Percentiles rank a stretch among this genome's conserved stretches.
Evolutionary conservation across 2,329 filamentous ascomycete genomes (phyloP).

Genomic region (Fusarium sp.): DNA sequence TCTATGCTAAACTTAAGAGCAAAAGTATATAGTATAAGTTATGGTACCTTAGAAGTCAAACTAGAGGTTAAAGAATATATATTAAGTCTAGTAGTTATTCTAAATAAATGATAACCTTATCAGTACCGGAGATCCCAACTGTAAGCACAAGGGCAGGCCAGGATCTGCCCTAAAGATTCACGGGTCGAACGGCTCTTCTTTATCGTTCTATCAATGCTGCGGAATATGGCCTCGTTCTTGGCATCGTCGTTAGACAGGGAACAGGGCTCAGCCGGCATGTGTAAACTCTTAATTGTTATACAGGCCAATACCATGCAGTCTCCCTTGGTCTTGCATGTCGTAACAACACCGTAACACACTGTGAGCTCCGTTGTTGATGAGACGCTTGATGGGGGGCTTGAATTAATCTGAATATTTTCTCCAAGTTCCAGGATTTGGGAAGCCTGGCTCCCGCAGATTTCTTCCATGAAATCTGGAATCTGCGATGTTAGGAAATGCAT

Average conservation of each 20-base stretch:
- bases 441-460: neutral
- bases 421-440: neutral
- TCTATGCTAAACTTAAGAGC: too few relatives aligned
- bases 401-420: neutral
- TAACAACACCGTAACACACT: neutral
- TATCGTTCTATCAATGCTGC: neutral
- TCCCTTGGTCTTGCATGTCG: neutral
- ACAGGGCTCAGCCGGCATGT: neutral
- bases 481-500: neutral
- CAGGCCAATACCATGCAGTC: constrained; percentile 1
- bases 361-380: neutral
- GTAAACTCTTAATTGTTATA: neutral
- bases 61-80: too few relatives aligned
- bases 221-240: neutral
- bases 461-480: neutral
- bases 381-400: neutral
- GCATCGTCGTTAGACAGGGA: neutral
- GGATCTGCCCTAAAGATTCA: neutral
- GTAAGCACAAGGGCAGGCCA: neutral
- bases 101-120: too few relatives aligned
- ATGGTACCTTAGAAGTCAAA: too few relatives aligned
- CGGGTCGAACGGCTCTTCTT: neutral
- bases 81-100: too few relatives aligned
- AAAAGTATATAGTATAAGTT: too few relatives aligned
- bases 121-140: neutral